Evolutionary conservation across 345 rosid genomes (phyloP).

Genomic region (Salix dunnii): DNA sequence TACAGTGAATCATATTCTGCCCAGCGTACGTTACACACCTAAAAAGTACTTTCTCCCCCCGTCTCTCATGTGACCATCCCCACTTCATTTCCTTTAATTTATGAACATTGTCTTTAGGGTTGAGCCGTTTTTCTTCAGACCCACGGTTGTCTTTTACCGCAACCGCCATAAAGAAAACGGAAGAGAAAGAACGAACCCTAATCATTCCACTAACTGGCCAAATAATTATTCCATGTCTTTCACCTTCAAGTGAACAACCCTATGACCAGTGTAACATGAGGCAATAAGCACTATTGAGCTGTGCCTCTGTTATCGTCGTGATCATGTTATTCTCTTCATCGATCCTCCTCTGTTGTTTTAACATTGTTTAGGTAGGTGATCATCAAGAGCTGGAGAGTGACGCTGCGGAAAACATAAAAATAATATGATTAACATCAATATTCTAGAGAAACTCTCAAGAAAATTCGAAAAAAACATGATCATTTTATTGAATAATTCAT

Average conservation of each 20-base stretch:
- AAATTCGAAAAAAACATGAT: too few relatives aligned
- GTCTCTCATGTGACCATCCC: conserved; percentile 11
- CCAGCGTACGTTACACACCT: not conserved
- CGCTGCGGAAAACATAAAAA: too few relatives aligned
- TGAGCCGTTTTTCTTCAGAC: not conserved
- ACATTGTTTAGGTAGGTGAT: not conserved
- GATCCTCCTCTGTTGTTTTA: not conserved
- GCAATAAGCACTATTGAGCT: not conserved
- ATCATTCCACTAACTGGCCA: not conserved
- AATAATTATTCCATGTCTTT: not conserved
- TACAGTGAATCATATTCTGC: not conserved
- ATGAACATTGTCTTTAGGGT: not conserved
- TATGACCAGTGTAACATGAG: not conserved
- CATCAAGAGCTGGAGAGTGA: not conserved
- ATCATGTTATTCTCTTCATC: not conserved
- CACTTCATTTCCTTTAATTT: not conserved
- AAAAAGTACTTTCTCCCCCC: not conserved
- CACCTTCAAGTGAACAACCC: not conserved
- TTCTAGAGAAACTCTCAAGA: too few relatives aligned
- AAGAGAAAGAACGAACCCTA: not conserved
- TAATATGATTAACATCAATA: too few relatives aligned
- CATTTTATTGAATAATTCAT: too few relatives aligned
- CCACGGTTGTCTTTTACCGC: conserved; percentile 5
- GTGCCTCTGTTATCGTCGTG: not conserved
- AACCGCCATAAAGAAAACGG: too few relatives aligned